Evolutionary conservation across 139 green algal species (phyloP).

Genomic region (Chlorella ohadii): DNA sequence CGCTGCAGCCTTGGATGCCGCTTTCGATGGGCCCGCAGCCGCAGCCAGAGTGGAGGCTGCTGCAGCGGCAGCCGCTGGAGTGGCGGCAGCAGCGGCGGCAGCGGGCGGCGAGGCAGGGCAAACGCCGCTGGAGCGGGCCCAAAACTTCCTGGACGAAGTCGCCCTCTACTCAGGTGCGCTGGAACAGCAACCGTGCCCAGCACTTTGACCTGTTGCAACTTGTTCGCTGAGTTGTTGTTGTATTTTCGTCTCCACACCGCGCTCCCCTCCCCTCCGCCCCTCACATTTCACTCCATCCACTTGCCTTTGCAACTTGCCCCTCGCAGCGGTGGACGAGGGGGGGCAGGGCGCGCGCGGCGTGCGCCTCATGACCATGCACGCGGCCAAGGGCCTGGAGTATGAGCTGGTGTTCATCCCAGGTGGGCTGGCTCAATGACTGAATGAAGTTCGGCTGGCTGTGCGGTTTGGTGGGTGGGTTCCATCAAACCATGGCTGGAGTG

Average conservation of each 20-base stretch:
- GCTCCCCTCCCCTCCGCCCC: not conserved
- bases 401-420: slow-evolving; percentile 61
- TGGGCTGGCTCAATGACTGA: not conserved
- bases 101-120: not conserved
- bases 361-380: slow-evolving; percentile 70
- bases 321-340: slow-evolving; percentile 30
- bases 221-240: too few relatives aligned
- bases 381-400: slow-evolving; percentile 75
- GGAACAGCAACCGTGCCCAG: too few relatives aligned
- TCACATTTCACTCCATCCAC: too few relatives aligned
- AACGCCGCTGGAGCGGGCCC: slow-evolving; percentile 8
- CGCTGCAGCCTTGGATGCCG: not conserved
- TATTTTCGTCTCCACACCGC: not conserved
- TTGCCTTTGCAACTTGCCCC: not conserved
- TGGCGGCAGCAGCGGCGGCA: not conserved
- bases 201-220: not conserved
- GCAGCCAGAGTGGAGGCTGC: not conserved
- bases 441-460: too few relatives aligned
- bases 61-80: not conserved
- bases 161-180: slow-evolving; percentile 46
- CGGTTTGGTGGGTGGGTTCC: too few relatives aligned
- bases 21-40: not conserved
- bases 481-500: too few relatives aligned
- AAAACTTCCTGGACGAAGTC: slow-evolving; percentile 57
- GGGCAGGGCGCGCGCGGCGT: slow-evolving; percentile 41